Evolutionary conservation across 352 stramenopile species (phyloP).

Genomic region (Globisporangium recalcitrans): DNA sequence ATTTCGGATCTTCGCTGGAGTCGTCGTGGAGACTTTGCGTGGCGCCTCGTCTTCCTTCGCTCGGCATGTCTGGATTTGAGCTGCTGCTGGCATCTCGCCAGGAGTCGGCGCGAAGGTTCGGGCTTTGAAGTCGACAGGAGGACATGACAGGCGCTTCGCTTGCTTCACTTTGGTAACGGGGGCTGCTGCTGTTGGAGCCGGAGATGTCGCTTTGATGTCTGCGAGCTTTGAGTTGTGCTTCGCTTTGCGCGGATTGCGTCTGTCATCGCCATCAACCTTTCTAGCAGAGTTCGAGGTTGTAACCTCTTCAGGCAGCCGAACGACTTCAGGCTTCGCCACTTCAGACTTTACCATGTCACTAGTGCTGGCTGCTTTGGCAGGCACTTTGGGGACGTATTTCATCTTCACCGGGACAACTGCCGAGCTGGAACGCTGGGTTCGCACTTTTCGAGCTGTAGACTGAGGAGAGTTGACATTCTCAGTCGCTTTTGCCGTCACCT

Average conservation of each 20-base stretch:
- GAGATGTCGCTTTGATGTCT: neutral
- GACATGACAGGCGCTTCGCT: neutral
- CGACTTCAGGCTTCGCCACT: neutral
- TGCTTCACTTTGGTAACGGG: neutral
- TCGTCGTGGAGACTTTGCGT: neutral
- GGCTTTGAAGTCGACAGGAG: neutral
- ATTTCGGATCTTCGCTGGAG: neutral
- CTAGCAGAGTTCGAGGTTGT: neutral
- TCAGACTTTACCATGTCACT: neutral
- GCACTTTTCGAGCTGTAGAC: neutral
- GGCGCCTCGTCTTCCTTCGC: neutral
- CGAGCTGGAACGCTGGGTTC: neutral
- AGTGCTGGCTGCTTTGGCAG: neutral
- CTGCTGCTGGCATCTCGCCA: neutral
- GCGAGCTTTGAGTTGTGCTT: neutral
- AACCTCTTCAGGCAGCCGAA: neutral
- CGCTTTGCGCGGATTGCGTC: neutral
- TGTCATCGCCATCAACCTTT: neutral
- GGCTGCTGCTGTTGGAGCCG: neutral
- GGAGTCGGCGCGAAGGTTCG: neutral
- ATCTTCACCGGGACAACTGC: neutral
- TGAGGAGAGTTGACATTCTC: too few relatives aligned
- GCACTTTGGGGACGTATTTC: constrained; percentile 1
- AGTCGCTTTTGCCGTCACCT: neutral
- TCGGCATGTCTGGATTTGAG: neutral